These are phyloP conservation scores for Alternaria infectoria DNA, from an alignment of 2,329 filamentous ascomycete species.

Conservation along the genomic window DNA sequence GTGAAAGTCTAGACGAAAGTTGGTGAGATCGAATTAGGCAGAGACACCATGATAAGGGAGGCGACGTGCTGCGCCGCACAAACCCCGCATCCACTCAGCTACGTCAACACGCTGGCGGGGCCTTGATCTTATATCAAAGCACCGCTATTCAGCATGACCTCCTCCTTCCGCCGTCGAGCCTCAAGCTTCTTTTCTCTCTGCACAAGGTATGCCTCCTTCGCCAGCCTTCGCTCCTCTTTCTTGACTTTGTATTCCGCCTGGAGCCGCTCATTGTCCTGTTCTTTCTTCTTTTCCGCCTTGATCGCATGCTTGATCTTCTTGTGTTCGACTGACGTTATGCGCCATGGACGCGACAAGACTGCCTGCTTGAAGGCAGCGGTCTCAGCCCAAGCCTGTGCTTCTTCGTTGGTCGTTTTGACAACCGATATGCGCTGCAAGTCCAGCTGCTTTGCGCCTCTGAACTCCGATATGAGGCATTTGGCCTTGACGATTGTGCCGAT, in stretches of 20 bases:
- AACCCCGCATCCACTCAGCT: not conserved
- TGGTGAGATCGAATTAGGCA: no score
- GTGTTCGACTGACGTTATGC: conserved; percentile 53
- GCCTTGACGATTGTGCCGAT: conserved; percentile 61
- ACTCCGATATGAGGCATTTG: conserved; percentile 63
- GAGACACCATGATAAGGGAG: no score
- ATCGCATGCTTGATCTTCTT: conserved; percentile 48
- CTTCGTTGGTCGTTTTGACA: conserved; percentile 60
- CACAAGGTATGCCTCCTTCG: conserved; percentile 37
- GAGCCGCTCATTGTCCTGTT: conserved; percentile 39
- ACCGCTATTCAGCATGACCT: conserved; percentile 50
- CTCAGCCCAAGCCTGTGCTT: conserved; percentile 61
- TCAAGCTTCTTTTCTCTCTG: conserved; percentile 51
- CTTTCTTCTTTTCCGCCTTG: conserved; percentile 51
- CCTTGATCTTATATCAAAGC: conserved; percentile 39
- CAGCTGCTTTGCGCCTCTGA: conserved; percentile 59
- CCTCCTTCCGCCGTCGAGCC: conserved; percentile 51
- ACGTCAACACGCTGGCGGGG: no score
- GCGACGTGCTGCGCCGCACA: not conserved
- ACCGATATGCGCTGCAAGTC: conserved; percentile 60
- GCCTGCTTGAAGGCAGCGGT: conserved; percentile 57
- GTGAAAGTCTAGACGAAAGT: no score
- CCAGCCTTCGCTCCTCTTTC: conserved; percentile 40
- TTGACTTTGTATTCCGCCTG: conserved; percentile 45
- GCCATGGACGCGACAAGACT: conserved; percentile 62